Evolutionary conservation across 1,139 yeast genomes (phyloP).

Genomic region (Arxiozyma slooffiae): DNA sequence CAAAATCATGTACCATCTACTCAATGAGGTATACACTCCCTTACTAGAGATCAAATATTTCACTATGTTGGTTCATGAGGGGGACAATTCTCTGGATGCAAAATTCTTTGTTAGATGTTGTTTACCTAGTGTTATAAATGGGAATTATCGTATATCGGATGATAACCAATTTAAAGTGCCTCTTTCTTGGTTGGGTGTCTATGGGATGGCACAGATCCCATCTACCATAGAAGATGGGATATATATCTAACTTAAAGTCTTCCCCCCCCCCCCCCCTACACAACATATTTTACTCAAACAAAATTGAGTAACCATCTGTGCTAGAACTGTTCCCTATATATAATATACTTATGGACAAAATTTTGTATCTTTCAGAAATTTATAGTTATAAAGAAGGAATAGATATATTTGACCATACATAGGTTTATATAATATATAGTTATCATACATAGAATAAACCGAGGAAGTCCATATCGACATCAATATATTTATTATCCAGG

Average conservation of each 20-base stretch:
- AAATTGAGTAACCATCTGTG: too few relatives aligned
- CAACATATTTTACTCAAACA: too few relatives aligned
- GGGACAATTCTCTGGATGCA: conserved; percentile 78
- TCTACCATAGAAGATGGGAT: conserved; percentile 67
- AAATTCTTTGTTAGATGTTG: conserved; percentile 31
- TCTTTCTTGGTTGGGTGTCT: conserved; percentile 74
- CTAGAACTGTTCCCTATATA: too few relatives aligned
- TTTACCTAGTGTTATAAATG: conserved; percentile 5
- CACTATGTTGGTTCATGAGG: conserved; percentile 64
- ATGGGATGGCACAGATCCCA: conserved; percentile 64
- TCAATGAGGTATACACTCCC: conserved; percentile 12
- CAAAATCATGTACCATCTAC: conserved; percentile 24
- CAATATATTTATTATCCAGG: too few relatives aligned
- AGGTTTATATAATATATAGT: too few relatives aligned
- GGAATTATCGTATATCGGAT: conserved; percentile 10
- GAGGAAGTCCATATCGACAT: too few relatives aligned
- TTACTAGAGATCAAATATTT: conserved; percentile 17
- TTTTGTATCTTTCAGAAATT: too few relatives aligned
- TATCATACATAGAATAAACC: too few relatives aligned
- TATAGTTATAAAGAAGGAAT: too few relatives aligned
- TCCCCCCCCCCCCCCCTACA: too few relatives aligned
- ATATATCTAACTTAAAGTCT: conserved; percentile 42
- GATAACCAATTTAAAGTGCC: conserved; percentile 42
- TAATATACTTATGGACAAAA: too few relatives aligned
- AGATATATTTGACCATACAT: too few relatives aligned